Conservation (phyloP, 2,329 filamentous ascomycete genomes). For the Colletotrichum magnum region DNA sequence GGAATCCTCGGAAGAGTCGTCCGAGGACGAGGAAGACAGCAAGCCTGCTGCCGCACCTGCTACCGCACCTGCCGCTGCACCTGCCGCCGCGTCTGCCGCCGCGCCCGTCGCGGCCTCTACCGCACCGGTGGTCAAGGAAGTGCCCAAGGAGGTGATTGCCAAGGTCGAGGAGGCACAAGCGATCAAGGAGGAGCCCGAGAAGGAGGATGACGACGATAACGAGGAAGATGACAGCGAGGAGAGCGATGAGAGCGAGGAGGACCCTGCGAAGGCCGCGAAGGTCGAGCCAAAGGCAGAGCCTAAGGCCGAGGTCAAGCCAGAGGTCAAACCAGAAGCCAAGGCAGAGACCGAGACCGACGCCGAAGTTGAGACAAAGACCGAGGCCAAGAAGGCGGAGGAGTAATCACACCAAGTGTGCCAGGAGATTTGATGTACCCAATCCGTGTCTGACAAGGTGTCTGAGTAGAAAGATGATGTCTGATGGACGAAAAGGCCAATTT, state of each 20-base stretch:
- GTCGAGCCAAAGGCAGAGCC: slow-evolving; percentile 29
- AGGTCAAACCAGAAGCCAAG: slow-evolving; percentile 22
- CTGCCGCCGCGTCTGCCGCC: slow-evolving; percentile 15
- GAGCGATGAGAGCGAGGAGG: slow-evolving; percentile 42
- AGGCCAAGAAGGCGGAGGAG: slow-evolving; percentile 26
- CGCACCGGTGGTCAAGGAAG: slow-evolving; percentile 42
- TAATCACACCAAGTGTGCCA: neutral
- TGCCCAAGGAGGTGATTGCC: slow-evolving; percentile 43
- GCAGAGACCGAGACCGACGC: neutral
- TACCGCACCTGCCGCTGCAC: slow-evolving; percentile 13
- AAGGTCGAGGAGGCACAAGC: slow-evolving; percentile 48
- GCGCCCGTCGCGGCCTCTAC: slow-evolving; percentile 38
- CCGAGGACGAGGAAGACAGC: slow-evolving; percentile 47
- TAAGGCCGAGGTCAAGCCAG: slow-evolving; percentile 8
- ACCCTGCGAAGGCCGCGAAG: slow-evolving; percentile 42
- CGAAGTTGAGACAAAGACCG: slow-evolving; percentile 14
- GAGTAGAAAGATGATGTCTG: slow-evolving; percentile 8
- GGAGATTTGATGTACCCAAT: neutral
- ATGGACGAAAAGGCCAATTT: neutral
- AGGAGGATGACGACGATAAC: slow-evolving; percentile 48
- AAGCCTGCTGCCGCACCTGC: neutral
- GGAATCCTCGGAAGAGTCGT: slow-evolving; percentile 47
- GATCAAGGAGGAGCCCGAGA: slow-evolving; percentile 47
- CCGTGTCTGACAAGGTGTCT: neutral
- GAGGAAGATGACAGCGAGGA: slow-evolving; percentile 47